Conservation (phyloP, 2,329 filamentous ascomycete species). For the Zalaria obscura region DNA sequence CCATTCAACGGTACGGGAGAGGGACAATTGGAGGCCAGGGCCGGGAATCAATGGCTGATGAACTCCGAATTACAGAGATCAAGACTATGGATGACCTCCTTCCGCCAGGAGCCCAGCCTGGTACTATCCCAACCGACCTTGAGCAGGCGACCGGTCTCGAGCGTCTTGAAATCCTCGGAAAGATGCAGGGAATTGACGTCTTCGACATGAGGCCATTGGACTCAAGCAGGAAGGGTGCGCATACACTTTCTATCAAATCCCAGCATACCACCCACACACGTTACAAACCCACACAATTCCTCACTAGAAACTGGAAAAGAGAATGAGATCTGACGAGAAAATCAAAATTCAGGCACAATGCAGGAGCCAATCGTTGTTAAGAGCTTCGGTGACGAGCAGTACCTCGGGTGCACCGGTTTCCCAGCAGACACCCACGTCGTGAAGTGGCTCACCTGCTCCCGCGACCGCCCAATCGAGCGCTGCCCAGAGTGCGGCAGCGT, state of each 20-base stretch:
- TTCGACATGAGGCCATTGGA: slow-evolving; percentile 98
- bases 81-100: slow-evolving; percentile 69
- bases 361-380: slow-evolving; percentile 82
- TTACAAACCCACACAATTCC: no score
- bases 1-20: slow-evolving; percentile 27
- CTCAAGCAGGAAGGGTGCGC: slow-evolving; percentile 67
- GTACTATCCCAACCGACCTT: slow-evolving; percentile 82
- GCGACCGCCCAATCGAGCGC: slow-evolving; percentile 81
- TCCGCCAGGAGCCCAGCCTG: slow-evolving; percentile 64
- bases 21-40: background rate
- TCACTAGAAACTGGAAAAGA: background rate
- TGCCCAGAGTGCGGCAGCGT: slow-evolving; percentile 94
- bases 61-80: slow-evolving; percentile 49
- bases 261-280: no score
- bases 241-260: background rate
- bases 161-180: slow-evolving; percentile 95
- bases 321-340: background rate
- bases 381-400: slow-evolving; percentile 91
- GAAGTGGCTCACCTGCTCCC: slow-evolving; percentile 79
- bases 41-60: slow-evolving; percentile 16
- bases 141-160: slow-evolving; percentile 96
- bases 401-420: slow-evolving; percentile 86
- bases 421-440: slow-evolving; percentile 86
- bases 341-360: slow-evolving; percentile 51
- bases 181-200: slow-evolving; percentile 96